Base-by-base conservation (phyloP, 78 protist species). In the Monosiga brevicollis region DNA sequence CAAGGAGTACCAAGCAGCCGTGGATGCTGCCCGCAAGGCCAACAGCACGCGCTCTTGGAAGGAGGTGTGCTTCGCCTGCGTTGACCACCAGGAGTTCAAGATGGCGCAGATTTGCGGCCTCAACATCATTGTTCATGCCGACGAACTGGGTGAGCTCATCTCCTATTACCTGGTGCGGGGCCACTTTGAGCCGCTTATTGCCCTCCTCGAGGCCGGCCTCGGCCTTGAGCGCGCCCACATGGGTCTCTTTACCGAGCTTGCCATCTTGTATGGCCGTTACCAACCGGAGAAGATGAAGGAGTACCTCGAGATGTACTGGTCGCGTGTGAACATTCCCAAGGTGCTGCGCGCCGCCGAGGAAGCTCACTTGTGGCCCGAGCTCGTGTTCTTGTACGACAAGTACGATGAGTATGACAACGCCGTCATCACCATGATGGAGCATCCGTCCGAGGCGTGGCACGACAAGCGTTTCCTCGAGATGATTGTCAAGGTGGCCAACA, bases 11-110 rank as follows among this genome's bases (percentile, higher is more conserved):
- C 94, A 90, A 83, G 95, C 86, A 25, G 99, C 99, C 15, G 98
- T 99, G 32, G 99, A 98, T 25, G 92, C 98, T 23, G 99, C 99
- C 0, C 92, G 96, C 88, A 95, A 97, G 83, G 99, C 99, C 90
- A 92, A 91, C 91, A 77, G 85, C 85, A 89, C 90, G 84, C 78
- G 87, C 78, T 94, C 98, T 0, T 99, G 99, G 99, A 94, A 92
- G 87, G 99, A 98, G 76, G 99, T 99, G 40, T 43, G 79, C 84
- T 79, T 85, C 0, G 96, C 98, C 36, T 98, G 99, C 85, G 97
- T 99, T 42, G 97, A 93, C 32, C 95, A 87, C 22, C n/a, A 73
- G 54, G 98, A 98, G 87, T 97, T 97, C 98, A 89, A 96, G 26
- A 90, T 95, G 49, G 99, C 99, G 6, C 99, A 95, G 88, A 89